Evolutionary conservation across 305 asterid genomes (phyloP).

Genomic region (Fraxinus paxiana): DNA sequence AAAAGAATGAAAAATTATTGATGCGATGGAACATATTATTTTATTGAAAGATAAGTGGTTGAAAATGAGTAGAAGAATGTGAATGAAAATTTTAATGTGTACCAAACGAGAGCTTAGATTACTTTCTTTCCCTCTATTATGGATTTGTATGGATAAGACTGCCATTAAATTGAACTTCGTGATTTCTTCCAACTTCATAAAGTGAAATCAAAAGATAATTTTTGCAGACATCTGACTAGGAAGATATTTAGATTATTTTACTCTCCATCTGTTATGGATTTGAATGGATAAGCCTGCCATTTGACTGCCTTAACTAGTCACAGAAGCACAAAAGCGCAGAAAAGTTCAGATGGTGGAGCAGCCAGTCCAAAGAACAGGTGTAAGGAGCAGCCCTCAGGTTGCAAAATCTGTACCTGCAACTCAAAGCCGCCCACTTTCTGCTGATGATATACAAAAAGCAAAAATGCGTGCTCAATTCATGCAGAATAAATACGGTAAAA

Average conservation of each 20-base stretch:
- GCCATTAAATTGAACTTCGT: background rate
- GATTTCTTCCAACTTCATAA: background rate
- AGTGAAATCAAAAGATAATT: background rate
- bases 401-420: conserved; percentile 52
- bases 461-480: conserved; percentile 87
- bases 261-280: conserved; percentile 12
- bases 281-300: background rate
- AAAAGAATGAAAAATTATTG: no score
- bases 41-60: no score
- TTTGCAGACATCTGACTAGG: background rate
- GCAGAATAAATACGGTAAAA: conserved; percentile 71
- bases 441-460: conserved; percentile 98
- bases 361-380: conserved; percentile 63
- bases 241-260: conserved; percentile 1
- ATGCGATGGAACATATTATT: no score
- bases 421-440: conserved; percentile 95
- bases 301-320: conserved; percentile 51
- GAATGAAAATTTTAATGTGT: no score
- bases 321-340: conserved; percentile 75
- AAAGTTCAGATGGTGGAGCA: conserved; percentile 88
- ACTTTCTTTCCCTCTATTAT: background rate
- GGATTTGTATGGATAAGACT: background rate
- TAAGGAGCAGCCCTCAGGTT: conserved; percentile 57
- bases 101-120: no score
- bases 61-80: no score